Base-by-base conservation (phyloP, 2,329 filamentous ascomycete genomes). In the Chrysoporthe cubensis region DNA sequence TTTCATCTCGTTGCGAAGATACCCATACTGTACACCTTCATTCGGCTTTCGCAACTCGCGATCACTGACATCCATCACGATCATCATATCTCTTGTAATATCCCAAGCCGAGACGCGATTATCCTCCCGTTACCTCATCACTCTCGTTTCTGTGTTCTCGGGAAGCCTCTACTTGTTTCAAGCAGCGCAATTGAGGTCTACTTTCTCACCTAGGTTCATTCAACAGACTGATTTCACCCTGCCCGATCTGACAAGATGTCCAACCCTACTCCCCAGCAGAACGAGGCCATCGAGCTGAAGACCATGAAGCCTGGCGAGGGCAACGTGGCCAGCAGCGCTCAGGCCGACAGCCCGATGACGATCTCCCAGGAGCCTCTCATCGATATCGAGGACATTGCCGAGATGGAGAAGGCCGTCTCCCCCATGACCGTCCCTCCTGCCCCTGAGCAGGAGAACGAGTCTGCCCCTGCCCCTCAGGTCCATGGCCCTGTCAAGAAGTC, bases 41-140 rank as follows among this genome's bases (percentile, higher is more conserved):
- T 64, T 69, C 48, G 3, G 8, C 48, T 1, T 64, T 60, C 34
- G 46, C 43, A 44, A 8, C 18, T 62, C 61, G 43, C 57, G 42
- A 58, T 62, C 48, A 43, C 26, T 18, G 18, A n/a, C 18, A 32
- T 40, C 32, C 58, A 11, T 52, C 52, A 60, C 13, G 8, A 64
- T 46, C 40, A 59, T 13, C 26, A 63, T 59, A 14, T 58, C 65
- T 62, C 43, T 67, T 69, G 8, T 42, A 63, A 64, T 43, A 18
- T 21, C 43, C 7, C 13, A 26, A 48, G 26, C 21, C 3, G 21
- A 57, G 32, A 40, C 54, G 54, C 16, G 54, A 40, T n/a, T n/a
- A 11, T 16, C 26, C 32, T 42, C 42, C 11, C 7, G 32, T 54
- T 54, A 32, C 50, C 32, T 48, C 11, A 54, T 21, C 32, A 32